Base-by-base conservation (phyloP, 2,329 filamentous ascomycete species). In the Aspergillus neoniger region DNA sequence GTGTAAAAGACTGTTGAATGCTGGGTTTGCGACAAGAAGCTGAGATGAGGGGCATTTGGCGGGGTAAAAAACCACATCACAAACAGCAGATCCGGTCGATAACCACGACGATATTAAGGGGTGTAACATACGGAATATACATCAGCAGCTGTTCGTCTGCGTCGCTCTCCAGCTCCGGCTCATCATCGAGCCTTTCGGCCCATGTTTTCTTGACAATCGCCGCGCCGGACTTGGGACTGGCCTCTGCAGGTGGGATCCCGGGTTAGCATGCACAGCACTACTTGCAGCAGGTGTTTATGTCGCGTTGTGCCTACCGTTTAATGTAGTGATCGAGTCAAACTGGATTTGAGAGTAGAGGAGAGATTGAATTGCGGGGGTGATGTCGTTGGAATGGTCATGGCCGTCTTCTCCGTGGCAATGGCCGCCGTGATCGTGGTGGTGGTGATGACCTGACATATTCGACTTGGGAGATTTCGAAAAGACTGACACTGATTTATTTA, bases 141-240 rank as follows among this genome's bases (percentile, higher is more conserved):
- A 99, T 91, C 58, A 99, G 80, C n/a, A 99, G 78, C 80, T 99
- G 92, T 80, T 96, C 92, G 74, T 98, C 95, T 0, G 89, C 88
- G 73, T 96, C 91, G 72, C 92, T 96, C 70, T 85, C 86, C 30
- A 99, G 83, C 78, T 96, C 90, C 0, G 92, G 91, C 68, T 86
- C 80, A 3, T 83, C 76, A 15, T 86, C 77, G 62, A 97, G 76
- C 58, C 95, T 83, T 77, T 98, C 89, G 5, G 85, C 85, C 93
- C 93, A 99, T 58, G 92, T 91, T 83, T 99, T 99, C 79, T 92
- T 88, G 38, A 96, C 86, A 30, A 98, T 85, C 1, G 85, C 86
- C 67, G 86, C 85, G 17, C 93, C 95, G 0, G 88, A 85, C 61
- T 88, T 85, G 7, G 86, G 79, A 14, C 78, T 75, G 10, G 86